These are phyloP conservation scores for Pinus tabuliformis DNA, from an alignment of 75 land plant species.

Conservation along the genomic window DNA sequence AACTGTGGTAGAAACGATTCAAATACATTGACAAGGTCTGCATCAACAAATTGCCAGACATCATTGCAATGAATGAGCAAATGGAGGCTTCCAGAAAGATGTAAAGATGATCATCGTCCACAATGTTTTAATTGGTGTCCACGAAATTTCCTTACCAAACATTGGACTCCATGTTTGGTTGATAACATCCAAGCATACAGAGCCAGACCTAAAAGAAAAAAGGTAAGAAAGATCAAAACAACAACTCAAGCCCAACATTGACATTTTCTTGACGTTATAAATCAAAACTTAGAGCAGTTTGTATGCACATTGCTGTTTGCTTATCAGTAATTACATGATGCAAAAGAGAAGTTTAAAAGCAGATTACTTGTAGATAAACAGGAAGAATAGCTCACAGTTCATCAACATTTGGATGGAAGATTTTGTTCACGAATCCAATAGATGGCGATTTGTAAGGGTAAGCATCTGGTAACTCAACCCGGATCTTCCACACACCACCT, in stretches of 20 bases:
- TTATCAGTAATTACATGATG: neutral
- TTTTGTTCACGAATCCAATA: conserved; percentile 88
- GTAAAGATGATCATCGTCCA: neutral
- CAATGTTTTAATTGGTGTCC: neutral
- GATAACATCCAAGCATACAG: conserved; percentile 81
- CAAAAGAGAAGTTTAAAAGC: neutral
- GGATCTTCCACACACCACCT: conserved; percentile 91
- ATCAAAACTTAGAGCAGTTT: neutral
- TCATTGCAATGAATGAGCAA: neutral
- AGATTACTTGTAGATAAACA: conserved; percentile 1
- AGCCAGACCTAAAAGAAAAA: conserved; percentile 60
- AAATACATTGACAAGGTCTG: conserved; percentile 87
- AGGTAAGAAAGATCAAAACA: neutral
- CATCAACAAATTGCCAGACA: conserved; percentile 4
- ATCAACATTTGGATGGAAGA: conserved; percentile 95
- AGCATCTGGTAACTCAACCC: conserved; percentile 90
- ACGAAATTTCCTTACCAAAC: conserved; percentile 48
- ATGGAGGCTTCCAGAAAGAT: neutral
- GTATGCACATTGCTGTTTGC: neutral
- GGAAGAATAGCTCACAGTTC: conserved; percentile 50
- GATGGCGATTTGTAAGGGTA: conserved; percentile 98
- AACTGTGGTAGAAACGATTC: conserved; percentile 91
- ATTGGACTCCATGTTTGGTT: conserved; percentile 89
- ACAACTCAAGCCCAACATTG: conserved; percentile 8
- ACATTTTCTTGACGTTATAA: neutral